Evolutionary conservation across 495 filamentous ascomycete species (phyloP).

Genomic region (Lasiosphaeria hispida): DNA sequence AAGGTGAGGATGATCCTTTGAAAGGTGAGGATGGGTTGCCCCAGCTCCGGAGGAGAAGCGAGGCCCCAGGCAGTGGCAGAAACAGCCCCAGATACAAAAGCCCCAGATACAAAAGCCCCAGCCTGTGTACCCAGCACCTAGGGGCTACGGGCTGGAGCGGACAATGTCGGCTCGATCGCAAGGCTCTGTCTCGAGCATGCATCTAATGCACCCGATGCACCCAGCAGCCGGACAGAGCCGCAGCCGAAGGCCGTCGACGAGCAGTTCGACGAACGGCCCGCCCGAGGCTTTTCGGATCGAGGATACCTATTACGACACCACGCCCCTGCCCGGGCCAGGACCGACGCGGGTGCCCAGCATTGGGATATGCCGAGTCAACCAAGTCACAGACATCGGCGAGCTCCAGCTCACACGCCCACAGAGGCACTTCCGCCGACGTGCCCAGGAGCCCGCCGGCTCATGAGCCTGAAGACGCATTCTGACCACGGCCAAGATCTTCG

Average conservation of each 20-base stretch:
- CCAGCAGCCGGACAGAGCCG: slow-evolving; percentile 8
- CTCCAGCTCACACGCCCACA: background rate
- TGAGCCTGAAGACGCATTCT: background rate
- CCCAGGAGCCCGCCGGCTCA: background rate
- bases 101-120: slow-evolving; percentile 15
- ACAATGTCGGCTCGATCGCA: slow-evolving; percentile 8
- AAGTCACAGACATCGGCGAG: background rate
- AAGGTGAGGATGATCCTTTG: slow-evolving; percentile 9
- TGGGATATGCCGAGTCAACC: background rate
- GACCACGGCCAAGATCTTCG: background rate
- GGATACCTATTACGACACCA: slow-evolving; percentile 23
- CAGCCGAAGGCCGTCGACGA: slow-evolving; percentile 12
- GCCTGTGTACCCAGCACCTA: slow-evolving; percentile 7
- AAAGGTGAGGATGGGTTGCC: slow-evolving; percentile 9
- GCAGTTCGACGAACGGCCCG: background rate
- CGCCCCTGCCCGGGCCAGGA: slow-evolving; percentile 11
- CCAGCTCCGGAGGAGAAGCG: slow-evolving; percentile 7
- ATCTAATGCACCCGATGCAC: background rate
- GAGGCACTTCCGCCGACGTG: background rate
- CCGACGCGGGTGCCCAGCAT: background rate
- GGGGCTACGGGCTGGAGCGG: slow-evolving; percentile 2
- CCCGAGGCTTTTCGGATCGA: slow-evolving; percentile 16
- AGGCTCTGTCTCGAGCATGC: slow-evolving; percentile 6
- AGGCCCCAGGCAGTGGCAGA: background rate
- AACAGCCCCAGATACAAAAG: background rate